Conservation (phyloP, 306 rosid genomes). For the Glycine latifolia region DNA sequence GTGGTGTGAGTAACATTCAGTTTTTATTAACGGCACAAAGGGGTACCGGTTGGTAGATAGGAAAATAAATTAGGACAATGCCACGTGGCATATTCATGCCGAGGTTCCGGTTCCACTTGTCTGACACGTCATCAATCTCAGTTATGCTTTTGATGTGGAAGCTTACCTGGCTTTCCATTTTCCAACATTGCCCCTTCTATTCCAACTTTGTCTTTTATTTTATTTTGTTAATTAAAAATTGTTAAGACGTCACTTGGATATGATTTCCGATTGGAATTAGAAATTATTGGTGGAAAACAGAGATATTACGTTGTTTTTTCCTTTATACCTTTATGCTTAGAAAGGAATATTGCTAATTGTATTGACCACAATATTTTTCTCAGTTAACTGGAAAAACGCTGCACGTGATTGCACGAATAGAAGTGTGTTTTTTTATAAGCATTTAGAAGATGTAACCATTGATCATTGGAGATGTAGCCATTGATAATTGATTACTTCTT, state of each 20-base stretch:
- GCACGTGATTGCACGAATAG: constrained; percentile 29
- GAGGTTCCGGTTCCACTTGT: constrained; percentile 48
- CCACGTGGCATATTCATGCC: constrained; percentile 58
- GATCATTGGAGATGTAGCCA: constrained; percentile 4
- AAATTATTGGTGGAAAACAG: constrained; percentile 35
- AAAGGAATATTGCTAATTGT: constrained; percentile 10
- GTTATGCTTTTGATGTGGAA: constrained; percentile 57
- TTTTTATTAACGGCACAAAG: constrained; percentile 65
- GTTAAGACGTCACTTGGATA: background rate
- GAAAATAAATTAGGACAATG: constrained; percentile 42
- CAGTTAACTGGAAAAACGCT: background rate
- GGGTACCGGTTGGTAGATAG: constrained; percentile 57
- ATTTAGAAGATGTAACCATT: background rate
- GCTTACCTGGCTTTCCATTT: constrained; percentile 48
- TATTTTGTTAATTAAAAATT: background rate
- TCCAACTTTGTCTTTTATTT: background rate
- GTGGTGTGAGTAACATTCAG: constrained; percentile 33
- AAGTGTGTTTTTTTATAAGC: background rate
- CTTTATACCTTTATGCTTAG: constrained; percentile 25
- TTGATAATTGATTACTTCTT: background rate
- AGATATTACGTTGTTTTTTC: constrained; percentile 40
- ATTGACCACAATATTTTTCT: background rate
- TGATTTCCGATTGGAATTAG: constrained; percentile 33
- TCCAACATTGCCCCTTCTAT: background rate
- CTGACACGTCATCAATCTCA: constrained; percentile 38